phyloP scores from a whole-genome alignment of 352 stramenopile species.

The Globisporangium apiculatum region DNA sequence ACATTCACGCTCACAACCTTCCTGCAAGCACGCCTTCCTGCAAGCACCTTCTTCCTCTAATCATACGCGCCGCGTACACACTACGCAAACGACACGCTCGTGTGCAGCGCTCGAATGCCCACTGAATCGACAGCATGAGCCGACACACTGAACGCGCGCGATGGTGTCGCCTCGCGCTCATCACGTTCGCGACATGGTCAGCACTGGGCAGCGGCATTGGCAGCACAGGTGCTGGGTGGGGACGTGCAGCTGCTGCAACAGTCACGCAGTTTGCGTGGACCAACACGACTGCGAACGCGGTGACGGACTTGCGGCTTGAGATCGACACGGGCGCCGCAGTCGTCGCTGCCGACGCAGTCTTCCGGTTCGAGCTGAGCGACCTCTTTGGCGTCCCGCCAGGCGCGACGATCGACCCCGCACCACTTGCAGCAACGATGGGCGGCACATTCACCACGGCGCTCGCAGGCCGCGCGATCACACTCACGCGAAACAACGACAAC shows the following conservation, averaged over 20 bases:
- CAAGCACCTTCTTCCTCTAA: no score
- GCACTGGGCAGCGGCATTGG: neutral
- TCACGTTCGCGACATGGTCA: neutral
- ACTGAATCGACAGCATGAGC: neutral
- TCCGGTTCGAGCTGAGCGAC: conserved; percentile 23
- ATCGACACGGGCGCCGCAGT: conserved; percentile 17
- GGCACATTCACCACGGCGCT: conserved; percentile 21
- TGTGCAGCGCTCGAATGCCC: neutral
- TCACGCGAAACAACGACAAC: conserved; percentile 17
- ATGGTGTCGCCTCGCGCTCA: conserved; percentile 1
- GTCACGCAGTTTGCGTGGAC: conserved; percentile 12
- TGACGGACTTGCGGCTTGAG: conserved; percentile 13
- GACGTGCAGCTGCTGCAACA: neutral
- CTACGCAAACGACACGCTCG: no score
- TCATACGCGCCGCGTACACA: no score
- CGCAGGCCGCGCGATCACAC: conserved; percentile 8
- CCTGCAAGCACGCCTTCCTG: no score
- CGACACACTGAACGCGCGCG: neutral
- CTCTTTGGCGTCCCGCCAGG: conserved; percentile 16
- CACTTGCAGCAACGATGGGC: conserved; percentile 14
- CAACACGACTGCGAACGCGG: conserved; percentile 22
- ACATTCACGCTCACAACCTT: no score
- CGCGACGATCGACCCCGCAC: conserved; percentile 13
- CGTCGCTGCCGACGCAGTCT: conserved; percentile 20
- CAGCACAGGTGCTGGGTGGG: no score